Conservation (phyloP, 2,329 filamentous ascomycete species). For the Blastomyces gilchristii region DNA sequence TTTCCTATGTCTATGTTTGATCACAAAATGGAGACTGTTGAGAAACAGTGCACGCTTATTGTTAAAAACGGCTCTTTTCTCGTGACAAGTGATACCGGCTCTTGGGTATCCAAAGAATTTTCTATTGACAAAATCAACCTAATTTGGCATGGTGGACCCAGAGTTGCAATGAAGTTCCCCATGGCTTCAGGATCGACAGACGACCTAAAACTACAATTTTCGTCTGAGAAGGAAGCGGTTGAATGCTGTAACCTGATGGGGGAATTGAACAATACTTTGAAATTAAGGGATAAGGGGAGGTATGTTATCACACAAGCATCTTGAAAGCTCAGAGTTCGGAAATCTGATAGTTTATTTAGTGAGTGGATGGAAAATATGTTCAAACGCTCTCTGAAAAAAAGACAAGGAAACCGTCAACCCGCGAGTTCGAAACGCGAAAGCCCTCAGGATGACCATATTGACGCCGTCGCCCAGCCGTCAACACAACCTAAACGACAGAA, state of each 20-base stretch:
- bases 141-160: background rate
- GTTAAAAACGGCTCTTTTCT: background rate
- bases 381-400: conserved; percentile 6
- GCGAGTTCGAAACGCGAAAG: conserved; percentile 21
- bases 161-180: background rate
- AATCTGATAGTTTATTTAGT: conserved; percentile 16
- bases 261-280: conserved; percentile 8
- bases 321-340: background rate
- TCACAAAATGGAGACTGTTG: background rate
- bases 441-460: conserved; percentile 12
- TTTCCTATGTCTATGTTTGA: background rate
- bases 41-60: background rate
- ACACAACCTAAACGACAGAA: conserved; percentile 13
- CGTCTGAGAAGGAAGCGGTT: conserved; percentile 16
- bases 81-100: background rate
- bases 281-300: conserved; percentile 18
- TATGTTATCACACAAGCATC: conserved; percentile 15
- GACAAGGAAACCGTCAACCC: conserved; percentile 9
- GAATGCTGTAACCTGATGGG: conserved; percentile 17
- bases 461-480: background rate
- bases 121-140: background rate
- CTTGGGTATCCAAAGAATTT: background rate
- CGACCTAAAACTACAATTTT: conserved; percentile 25
- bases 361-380: conserved; percentile 28
- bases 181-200: background rate